Evolutionary conservation across 179 eudicot genomes (phyloP), one percentile per base, ranked within the genome.

Genomic region (Monotropa hypopitys): DNA sequence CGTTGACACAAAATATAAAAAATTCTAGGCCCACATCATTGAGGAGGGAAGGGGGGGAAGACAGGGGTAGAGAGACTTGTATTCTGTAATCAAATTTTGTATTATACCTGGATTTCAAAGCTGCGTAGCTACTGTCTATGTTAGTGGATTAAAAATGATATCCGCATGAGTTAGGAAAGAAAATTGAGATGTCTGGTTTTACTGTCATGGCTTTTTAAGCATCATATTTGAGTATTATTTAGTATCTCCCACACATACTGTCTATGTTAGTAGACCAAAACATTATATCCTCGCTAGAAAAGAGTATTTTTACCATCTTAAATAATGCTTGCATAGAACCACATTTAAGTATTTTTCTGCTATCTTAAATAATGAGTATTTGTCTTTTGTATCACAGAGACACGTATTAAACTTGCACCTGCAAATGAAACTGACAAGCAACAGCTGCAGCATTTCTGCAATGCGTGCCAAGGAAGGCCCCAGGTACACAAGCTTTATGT

Each of bases 381-480:
- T 28, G 5, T 35, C 35, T 77, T 43, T 54, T 82, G 38, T 30
- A 49, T 70, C 57, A 61, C 92, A 95, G 99, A 87, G 83, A 45
- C 83, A 8, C 90, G 97, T 33, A 81, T 93, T 53, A 95, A 90
- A 83, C 92, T 95, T 74, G 84, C 89, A 61, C 83, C 96, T 53
- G 81, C 75, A 57, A 73, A 70, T 57, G 97, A 86, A 80, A 83
- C 77, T 33, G 92, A 93, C 70, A 88, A 83, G 78, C 90, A 87
- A 54, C 89, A 91, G 65, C 85, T 95, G 87, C 92, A 83, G 84
- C 86, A 84, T 65, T 91, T 95, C 77, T 89, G 92, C 78, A 85
- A 84, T 88, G 98, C 99, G 16, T 95, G 99, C 85, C 91, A 91
- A 83, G 99, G 99, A 82, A 90, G 93, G 77, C 99, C 98, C 40